phyloP scores from a whole-genome alignment of 371 early-diverging fungal genomes.

The Rhizopus microsporus region DNA sequence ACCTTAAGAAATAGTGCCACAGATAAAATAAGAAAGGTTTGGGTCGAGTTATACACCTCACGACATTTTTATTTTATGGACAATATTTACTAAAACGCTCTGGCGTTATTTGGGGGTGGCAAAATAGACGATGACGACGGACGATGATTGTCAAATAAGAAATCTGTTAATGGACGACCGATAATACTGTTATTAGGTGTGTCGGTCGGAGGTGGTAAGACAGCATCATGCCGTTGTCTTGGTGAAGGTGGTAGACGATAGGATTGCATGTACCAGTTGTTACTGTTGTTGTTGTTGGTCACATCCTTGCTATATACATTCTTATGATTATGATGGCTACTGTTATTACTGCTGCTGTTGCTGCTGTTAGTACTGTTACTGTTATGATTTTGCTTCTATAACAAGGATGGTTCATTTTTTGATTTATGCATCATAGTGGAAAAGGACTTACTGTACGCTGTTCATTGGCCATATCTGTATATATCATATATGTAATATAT shows the following conservation, averaged over 20 bases:
- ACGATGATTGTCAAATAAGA: conserved; percentile 20
- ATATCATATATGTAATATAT: conserved; percentile 61
- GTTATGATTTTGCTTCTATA: background rate
- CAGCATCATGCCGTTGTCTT: conserved; percentile 13
- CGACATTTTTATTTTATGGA: too few species aligned
- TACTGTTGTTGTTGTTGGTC: conserved; percentile 7
- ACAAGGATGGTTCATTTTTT: background rate
- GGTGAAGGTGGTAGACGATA: conserved; percentile 22
- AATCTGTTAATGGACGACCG: conserved; percentile 36
- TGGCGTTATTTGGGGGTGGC: background rate
- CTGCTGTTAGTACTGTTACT: conserved; percentile 1
- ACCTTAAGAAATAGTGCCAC: too few species aligned
- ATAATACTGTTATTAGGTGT: conserved; percentile 17
- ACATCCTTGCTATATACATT: background rate
- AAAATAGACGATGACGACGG: background rate
- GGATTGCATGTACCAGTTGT: conserved; percentile 20
- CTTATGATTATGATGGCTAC: conserved; percentile 1
- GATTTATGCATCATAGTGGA: background rate
- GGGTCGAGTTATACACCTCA: too few species aligned
- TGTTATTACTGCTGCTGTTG: conserved; percentile 7
- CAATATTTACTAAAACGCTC: too few species aligned
- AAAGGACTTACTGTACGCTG: conserved; percentile 6
- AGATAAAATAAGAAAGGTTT: too few species aligned
- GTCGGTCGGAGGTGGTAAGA: conserved; percentile 10
- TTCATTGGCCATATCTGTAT: conserved; percentile 47